Base-by-base conservation (phyloP, 352 stramenopile genomes). In the Pythium rishiriense region DNA sequence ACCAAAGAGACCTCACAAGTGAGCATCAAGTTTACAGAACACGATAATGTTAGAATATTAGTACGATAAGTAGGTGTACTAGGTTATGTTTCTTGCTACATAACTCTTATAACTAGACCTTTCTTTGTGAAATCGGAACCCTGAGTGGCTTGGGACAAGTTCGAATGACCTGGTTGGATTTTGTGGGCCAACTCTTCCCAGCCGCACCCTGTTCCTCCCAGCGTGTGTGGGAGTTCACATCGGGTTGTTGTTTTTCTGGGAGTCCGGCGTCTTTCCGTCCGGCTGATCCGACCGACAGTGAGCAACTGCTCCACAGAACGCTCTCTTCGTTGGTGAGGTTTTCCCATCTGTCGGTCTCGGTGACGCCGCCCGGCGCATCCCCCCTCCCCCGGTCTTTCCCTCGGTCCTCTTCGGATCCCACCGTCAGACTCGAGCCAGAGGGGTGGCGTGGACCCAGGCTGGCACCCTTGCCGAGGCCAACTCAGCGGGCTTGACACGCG, bases 401-500 rank as follows among this genome's bases (percentile, higher is more conserved):
- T 43, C 12, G 37, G 37, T 43, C 15, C 37, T 43, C 37, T 12
- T 43, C 9, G 9, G 37, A 43, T 43, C 41, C 41, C 41, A 47
- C 41, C 21, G 41, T 47, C 19, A 43, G 37, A 43, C 17, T 43
- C 37, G 11, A 47, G 41, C 21, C 41, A 24, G 41, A 47, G 19
- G 15, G 41, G 41, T 5, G 5, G 17, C 22, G 41, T 2, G 15
- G 19, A 47, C 2, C 19, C 41, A 47, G 11, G 37, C 19, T 21
- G 37, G 37, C 41, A 24, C 19, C 19, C 5, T 14, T n/a, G 14
- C 41, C 41, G 5, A n/a, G 19, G 12, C 41, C 41, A 47, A 47
- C 41, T 47, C 41, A 47, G 41, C 41, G n/a, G 41, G 41, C 26
- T 47, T 47, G 41, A 47, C 41, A 25, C 41, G 41, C 41, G 21